phyloP scores from a whole-genome alignment of 2,329 filamentous ascomycete genomes.

The Venturia aucupariae region DNA sequence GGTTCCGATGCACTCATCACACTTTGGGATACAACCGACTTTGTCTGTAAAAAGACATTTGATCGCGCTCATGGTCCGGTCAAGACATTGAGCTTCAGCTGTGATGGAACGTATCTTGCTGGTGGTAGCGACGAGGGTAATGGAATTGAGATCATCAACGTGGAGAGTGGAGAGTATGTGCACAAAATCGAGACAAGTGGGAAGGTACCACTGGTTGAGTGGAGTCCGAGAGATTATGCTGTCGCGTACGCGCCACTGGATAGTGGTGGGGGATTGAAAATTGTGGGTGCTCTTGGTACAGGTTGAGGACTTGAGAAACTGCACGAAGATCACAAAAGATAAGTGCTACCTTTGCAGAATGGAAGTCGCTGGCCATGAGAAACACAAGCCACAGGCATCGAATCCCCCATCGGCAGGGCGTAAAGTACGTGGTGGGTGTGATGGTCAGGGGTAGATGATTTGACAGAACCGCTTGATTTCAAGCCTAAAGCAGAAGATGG shows the following conservation, averaged over 20 bases:
- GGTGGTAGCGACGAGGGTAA: slow-evolving; percentile 66
- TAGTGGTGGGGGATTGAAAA: neutral
- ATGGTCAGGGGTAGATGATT: no score
- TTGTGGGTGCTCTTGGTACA: neutral
- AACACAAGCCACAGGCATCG: no score
- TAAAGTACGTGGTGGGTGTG: no score
- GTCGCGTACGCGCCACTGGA: slow-evolving; percentile 52
- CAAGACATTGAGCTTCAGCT: slow-evolving; percentile 65
- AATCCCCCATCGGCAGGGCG: no score
- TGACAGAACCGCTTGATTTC: no score
- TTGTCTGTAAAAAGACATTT: slow-evolving; percentile 65
- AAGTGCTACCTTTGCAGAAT: no score
- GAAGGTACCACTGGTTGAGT: slow-evolving; percentile 58
- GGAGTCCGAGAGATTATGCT: slow-evolving; percentile 67
- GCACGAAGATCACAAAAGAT: neutral
- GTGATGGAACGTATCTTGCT: slow-evolving; percentile 66
- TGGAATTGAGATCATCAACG: slow-evolving; percentile 60
- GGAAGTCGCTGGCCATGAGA: no score
- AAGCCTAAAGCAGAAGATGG: no score
- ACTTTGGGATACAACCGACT: slow-evolving; percentile 69
- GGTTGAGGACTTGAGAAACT: neutral
- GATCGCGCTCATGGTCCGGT: slow-evolving; percentile 61
- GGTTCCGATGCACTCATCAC: slow-evolving; percentile 67
- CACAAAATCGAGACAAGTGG: slow-evolving; percentile 61
- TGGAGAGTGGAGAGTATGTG: slow-evolving; percentile 64